Evolutionary conservation across 352 stramenopile species (phyloP), one percentile per base, ranked within the genome.

Genomic region (Lagenidium giganteum): DNA sequence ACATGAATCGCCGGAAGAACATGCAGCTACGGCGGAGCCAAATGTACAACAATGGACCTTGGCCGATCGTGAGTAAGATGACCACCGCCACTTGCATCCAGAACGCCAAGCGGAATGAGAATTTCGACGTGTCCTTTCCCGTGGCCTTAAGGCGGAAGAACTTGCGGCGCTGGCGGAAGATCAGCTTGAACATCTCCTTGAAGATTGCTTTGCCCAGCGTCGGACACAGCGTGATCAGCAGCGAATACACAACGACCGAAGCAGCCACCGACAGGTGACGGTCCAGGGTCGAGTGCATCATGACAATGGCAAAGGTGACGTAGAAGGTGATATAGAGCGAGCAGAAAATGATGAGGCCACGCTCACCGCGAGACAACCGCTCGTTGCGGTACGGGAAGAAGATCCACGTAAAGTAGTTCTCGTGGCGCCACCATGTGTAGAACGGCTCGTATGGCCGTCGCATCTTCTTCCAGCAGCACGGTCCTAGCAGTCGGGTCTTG

Each of bases 391-490:
- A 86, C 1, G 73, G 73, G 23, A 52, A 83, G 42, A 83, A 86
- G 42, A 86, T 66, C 73, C 73, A 86, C 39, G 73, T 86, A 36
- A 86, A 86, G 50, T 86, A 86, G 54, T 86, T 86, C 21, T 86
- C 73, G 31, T 86, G 73, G 5, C 73, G 56, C 73, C 73, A 86
- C 73, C 73, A 86, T 22, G 70, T 86, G 50, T 83, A 83, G 47
- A 86, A 86, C 12, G 73, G 73, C 43, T 86, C 73, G 29, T 65
- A 74, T 1, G 73, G 70, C 1, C 52, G 52, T 24, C 73, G 67
- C 42, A 83, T 77, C 42, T 86, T 86, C 17, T 54, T 61, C 73
- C 73, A 86, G 50, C 73, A 86, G 37, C 72, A 85, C 11, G 72
- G 72, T 0, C 73, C 73, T 0, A 77, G 64, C 5, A 86, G 47